Base-by-base conservation (phyloP, 305 asterid genomes). In the Solanum hybrid region DNA sequence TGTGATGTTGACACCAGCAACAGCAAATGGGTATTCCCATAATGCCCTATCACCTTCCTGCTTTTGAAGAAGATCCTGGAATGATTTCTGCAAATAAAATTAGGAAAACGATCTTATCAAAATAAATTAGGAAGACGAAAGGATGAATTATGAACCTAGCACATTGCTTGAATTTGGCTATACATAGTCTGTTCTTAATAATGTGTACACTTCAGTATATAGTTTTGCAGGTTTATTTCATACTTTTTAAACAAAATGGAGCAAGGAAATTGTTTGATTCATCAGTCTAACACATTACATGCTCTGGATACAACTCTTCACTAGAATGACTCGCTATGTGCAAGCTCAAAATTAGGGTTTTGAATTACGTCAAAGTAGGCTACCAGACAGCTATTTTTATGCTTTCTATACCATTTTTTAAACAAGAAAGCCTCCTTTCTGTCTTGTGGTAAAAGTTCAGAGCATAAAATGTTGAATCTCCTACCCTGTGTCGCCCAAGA, bases 1-100 rank as follows among this genome's bases (percentile, higher is more conserved):
- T 66, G 99, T 96, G 93, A 97, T 96, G 94, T 97, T 97, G 90
- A 97, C 99, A 90, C 99, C 99, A 88, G 98, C 99, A 87, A 97
- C 99, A 90, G 99, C 99, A 92, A 97, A 97, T 45, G 99, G 99
- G 92, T 97, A 97, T 89, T 97, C 99, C 99, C 99, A 97, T 92
- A 95, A 79, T 51, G 99, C 98, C 38, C 99, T 91, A 79, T 95
- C 96, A 91, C 99, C 99, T 93, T 97, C 99, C 93, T 93, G 95
- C 92, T 97, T 97, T 90, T 91, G 93, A 90, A 97, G 99, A 91
- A 97, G 99, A 93, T 96, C 98, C 91, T 97, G 99, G 91, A 97
- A 97, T 13, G 99, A 96, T 93, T 92, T 96, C 99, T 97, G 91
- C 72, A 82, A 82, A 45, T 89, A 89, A 51, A 85, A 81, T 81